Conservation (phyloP, 78 protist species). For the Cavenderia fasciculata region DNA sequence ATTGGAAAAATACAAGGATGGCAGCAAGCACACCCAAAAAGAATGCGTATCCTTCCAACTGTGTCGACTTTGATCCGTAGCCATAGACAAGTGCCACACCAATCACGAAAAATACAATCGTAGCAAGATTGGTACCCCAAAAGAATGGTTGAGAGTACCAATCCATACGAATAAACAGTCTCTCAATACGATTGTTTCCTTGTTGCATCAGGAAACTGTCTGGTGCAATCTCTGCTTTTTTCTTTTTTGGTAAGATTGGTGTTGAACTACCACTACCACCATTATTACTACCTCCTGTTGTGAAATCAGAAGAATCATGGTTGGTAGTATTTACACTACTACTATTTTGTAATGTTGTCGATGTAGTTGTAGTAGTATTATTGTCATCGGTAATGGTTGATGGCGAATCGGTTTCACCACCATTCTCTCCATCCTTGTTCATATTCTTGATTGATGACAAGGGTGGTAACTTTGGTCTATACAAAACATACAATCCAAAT, state of each 20-base stretch:
- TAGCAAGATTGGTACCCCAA: conserved; percentile 20
- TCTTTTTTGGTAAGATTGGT: not conserved
- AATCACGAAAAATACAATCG: conserved; percentile 36
- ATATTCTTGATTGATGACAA: not conserved
- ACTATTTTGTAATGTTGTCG: not conserved
- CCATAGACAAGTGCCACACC: conserved; percentile 24
- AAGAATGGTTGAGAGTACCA: conserved; percentile 72
- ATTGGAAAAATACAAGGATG: conserved; percentile 50
- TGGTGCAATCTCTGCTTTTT: not conserved
- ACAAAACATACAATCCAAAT: conserved; percentile 42
- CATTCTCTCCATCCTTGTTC: not conserved
- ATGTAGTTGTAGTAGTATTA: not conserved
- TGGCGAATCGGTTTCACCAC: not conserved
- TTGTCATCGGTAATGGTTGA: not conserved
- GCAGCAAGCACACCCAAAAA: conserved; percentile 45
- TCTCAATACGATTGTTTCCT: conserved; percentile 10
- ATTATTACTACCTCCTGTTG: not conserved
- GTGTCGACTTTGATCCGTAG: conserved; percentile 18
- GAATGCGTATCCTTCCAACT: conserved; percentile 7
- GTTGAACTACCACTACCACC: conserved; percentile 4
- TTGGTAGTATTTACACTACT: not conserved
- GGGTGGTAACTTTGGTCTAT: conserved; percentile 50
- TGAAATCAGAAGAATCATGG: not conserved
- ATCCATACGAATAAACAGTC: conserved; percentile 41
- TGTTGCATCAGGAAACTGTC: not conserved